These are phyloP conservation scores for Salix purpurea DNA, from an alignment of 345 rosid species.

Conservation along the genomic window DNA sequence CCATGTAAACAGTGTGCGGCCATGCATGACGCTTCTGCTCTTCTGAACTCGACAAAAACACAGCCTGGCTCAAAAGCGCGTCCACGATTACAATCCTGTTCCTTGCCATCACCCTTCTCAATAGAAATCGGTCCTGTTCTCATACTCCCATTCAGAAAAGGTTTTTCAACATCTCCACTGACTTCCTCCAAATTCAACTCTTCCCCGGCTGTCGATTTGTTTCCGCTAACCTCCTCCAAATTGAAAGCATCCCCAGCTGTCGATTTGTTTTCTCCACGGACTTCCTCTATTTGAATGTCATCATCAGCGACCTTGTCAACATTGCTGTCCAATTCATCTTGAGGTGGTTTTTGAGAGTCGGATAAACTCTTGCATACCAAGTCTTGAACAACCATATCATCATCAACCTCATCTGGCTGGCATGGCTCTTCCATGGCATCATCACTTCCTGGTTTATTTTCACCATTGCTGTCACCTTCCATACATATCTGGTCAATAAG, in stretches of 20 bases:
- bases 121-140: conserved; percentile 2
- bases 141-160: background rate
- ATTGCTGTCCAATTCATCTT: conserved; percentile 23
- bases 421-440: conserved; percentile 19
- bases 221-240: conserved; percentile 15
- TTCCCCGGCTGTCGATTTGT: conserved; percentile 13
- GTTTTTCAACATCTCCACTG: conserved; percentile 15
- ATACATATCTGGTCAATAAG: conserved; percentile 7
- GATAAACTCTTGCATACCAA: conserved; percentile 5
- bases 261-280: conserved; percentile 11
- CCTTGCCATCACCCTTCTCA: conserved; percentile 29
- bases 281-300: conserved; percentile 9
- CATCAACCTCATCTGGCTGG: conserved; percentile 21
- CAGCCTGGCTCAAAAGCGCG: conserved; percentile 53
- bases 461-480: conserved; percentile 11
- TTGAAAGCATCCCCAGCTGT: conserved; percentile 5
- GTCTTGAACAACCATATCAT: conserved; percentile 22
- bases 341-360: conserved; percentile 8
- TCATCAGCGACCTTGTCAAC: conserved; percentile 11
- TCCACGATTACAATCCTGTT: conserved; percentile 23
- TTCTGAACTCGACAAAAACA: conserved; percentile 69
- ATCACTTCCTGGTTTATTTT: conserved; percentile 25
- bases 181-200: conserved; percentile 1
- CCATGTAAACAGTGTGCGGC: conserved; percentile 81
- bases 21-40: conserved; percentile 60